Evolutionary conservation across 2,329 filamentous ascomycete genomes (phyloP).

Genomic region (Diaporthe australafricana): DNA sequence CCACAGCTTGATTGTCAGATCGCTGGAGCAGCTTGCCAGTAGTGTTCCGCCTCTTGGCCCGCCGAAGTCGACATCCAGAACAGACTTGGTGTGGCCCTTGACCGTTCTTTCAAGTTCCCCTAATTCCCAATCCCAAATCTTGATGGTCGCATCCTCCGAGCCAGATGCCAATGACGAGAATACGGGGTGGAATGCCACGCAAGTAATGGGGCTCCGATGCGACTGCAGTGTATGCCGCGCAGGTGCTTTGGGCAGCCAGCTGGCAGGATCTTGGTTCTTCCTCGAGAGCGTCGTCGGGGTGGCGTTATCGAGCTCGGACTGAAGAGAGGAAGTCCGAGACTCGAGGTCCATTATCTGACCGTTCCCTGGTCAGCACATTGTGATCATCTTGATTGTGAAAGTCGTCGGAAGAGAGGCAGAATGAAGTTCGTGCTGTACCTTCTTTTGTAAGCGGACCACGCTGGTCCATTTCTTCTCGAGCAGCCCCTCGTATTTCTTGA

Average conservation of each 20-base stretch:
- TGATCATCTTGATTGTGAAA: constrained; percentile 40
- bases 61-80: constrained; percentile 90
- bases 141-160: constrained; percentile 93
- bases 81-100: constrained; percentile 91
- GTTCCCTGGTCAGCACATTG: constrained; percentile 33
- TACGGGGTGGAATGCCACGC: constrained; percentile 91
- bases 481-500: constrained; percentile 94
- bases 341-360: constrained; percentile 94
- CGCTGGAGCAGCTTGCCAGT: constrained; percentile 84
- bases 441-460: constrained; percentile 93
- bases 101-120: constrained; percentile 91
- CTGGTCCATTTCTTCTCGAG: constrained; percentile 99
- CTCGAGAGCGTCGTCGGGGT: constrained; percentile 81
- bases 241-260: constrained; percentile 88
- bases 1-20: constrained; percentile 95
- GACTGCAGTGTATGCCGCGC: constrained; percentile 86
- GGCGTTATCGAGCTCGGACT: constrained; percentile 85
- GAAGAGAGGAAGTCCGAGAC: constrained; percentile 76
- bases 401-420: not conserved
- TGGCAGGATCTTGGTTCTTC: constrained; percentile 84
- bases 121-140: constrained; percentile 97
- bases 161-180: constrained; percentile 92
- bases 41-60: constrained; percentile 84
- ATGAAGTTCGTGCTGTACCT: constrained; percentile 62
- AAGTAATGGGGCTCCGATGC: constrained; percentile 84